A percentile compares a stretch with the other conserved stretches of the same genome.
Conservation (phyloP, 306 rosid genomes). For the Rosa rugosa region DNA sequence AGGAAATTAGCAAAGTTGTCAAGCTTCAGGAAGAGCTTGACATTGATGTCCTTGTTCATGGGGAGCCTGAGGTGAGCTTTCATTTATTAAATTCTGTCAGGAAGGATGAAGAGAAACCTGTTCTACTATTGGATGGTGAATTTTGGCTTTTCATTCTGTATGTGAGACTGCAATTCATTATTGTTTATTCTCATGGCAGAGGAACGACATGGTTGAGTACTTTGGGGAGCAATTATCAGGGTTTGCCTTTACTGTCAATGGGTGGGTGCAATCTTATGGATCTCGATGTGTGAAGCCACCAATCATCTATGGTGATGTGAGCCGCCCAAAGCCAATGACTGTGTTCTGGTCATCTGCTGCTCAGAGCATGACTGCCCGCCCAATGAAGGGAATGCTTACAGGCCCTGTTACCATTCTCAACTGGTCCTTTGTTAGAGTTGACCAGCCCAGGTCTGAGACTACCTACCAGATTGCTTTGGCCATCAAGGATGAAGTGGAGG, state of each 20-base stretch:
- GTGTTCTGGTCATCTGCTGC: constrained; percentile 51
- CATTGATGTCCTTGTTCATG: constrained; percentile 91
- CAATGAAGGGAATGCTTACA: constrained; percentile 99
- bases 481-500: constrained; percentile 91
- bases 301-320: constrained; percentile 91
- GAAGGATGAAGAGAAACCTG: constrained; percentile 3
- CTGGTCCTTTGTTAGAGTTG: constrained; percentile 91
- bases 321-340: constrained; percentile 94
- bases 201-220: constrained; percentile 96
- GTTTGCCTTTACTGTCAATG: constrained; percentile 82
- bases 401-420: constrained; percentile 97
- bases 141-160: background rate
- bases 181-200: constrained; percentile 48
- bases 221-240: constrained; percentile 84
- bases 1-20: constrained; percentile 73
- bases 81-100: constrained; percentile 5
- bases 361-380: constrained; percentile 54
- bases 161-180: constrained; percentile 22
- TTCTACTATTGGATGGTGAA: background rate
- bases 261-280: constrained; percentile 97
- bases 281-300: constrained; percentile 98
- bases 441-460: constrained; percentile 88
- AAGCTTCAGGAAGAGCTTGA: constrained; percentile 89
- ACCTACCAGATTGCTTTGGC: constrained; percentile 90
- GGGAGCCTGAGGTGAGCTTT: constrained; percentile 85